Evolutionary conservation across 2,329 filamentous ascomycete genomes (phyloP).

Genomic region (Diaporthe caulivora): DNA sequence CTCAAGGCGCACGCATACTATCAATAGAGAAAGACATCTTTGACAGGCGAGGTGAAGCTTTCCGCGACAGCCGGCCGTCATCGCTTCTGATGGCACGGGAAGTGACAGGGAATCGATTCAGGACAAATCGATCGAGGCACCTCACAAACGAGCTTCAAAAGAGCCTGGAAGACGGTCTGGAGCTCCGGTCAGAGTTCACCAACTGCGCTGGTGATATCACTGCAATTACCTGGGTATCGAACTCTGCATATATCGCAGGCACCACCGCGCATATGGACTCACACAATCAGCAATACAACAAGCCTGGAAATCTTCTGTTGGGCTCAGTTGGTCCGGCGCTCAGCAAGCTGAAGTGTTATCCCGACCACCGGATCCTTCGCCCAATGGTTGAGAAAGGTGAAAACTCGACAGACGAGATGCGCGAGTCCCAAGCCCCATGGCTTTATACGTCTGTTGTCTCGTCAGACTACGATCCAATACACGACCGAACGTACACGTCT

Average conservation of each 20-base stretch:
- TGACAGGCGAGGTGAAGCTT: constrained; percentile 45
- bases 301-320: constrained; percentile 71
- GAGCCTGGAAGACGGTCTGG: constrained; percentile 64
- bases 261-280: constrained; percentile 72
- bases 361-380: constrained; percentile 69
- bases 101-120: constrained; percentile 59
- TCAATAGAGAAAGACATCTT: constrained; percentile 49
- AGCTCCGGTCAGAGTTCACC: constrained; percentile 66
- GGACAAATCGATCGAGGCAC: constrained; percentile 57
- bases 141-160: constrained; percentile 60
- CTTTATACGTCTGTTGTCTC: constrained; percentile 74
- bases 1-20: constrained; percentile 44
- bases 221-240: constrained; percentile 68
- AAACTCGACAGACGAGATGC: constrained; percentile 69
- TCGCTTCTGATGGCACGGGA: constrained; percentile 63
- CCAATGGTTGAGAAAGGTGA: constrained; percentile 65
- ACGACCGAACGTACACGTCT: constrained; percentile 66
- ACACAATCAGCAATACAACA: constrained; percentile 76
- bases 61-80: constrained; percentile 50
- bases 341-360: constrained; percentile 61
- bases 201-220: constrained; percentile 73
- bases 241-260: constrained; percentile 69
- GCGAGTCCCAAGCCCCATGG: constrained; percentile 71
- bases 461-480: constrained; percentile 64
- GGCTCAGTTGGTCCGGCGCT: constrained; percentile 59